Percentiles rank a stretch among this genome's conserved stretches.
These are phyloP conservation scores for Effrenium voratum DNA, from an alignment of 73 alveolate genomes.

Conservation along the genomic window DNA sequence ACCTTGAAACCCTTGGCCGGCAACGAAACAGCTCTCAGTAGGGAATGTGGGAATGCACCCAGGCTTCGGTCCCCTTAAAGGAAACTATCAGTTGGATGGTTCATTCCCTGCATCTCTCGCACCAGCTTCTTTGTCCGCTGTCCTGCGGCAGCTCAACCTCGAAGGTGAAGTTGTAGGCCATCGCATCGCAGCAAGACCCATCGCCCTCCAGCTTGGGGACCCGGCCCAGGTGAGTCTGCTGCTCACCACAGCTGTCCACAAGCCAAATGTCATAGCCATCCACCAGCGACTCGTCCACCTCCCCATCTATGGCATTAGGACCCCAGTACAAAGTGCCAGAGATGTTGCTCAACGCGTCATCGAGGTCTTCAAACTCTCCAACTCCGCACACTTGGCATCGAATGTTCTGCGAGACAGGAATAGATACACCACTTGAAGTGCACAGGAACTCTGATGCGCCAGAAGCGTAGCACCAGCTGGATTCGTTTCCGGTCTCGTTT, in stretches of 20 bases:
- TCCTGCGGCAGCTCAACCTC: slow-evolving; percentile 40
- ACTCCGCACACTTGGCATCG: slow-evolving; percentile 32
- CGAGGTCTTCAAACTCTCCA: slow-evolving; percentile 34
- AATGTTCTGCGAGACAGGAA: neutral
- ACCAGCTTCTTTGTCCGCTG: no score
- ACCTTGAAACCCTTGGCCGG: neutral
- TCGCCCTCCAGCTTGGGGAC: slow-evolving; percentile 9
- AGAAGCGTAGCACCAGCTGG: slow-evolving; percentile 13
- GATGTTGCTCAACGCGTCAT: slow-evolving; percentile 4
- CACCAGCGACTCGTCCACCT: slow-evolving; percentile 34
- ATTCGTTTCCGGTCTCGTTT: neutral
- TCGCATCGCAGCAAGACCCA: slow-evolving; percentile 7
- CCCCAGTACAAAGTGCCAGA: slow-evolving; percentile 44
- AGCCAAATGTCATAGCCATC: slow-evolving; percentile 51
- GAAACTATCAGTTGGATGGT: no score
- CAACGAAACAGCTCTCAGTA: no score
- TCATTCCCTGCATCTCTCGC: no score
- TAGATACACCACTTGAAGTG: neutral
- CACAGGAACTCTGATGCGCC: slow-evolving; percentile 14
- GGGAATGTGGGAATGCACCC: no score
- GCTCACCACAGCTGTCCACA: slow-evolving; percentile 52
- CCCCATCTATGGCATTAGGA: slow-evolving; percentile 41
- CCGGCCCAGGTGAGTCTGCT: neutral
- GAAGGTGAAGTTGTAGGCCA: slow-evolving; percentile 37
- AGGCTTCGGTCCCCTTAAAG: no score